Evolutionary conservation across 208 protist species (phyloP).

Genomic region (Leishmania braziliensis): DNA sequence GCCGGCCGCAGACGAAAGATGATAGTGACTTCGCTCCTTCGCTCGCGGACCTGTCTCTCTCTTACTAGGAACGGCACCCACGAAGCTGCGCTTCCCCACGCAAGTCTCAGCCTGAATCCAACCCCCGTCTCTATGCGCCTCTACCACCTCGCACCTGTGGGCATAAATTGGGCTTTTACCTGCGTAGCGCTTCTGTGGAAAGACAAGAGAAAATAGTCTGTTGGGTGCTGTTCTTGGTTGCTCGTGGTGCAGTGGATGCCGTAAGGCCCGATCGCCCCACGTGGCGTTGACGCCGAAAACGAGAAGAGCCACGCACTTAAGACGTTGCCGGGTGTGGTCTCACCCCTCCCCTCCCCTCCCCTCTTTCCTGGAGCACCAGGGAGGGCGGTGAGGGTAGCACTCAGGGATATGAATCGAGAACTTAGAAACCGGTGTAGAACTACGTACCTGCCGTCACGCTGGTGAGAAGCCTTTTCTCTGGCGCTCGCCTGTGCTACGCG

Average conservation of each 20-base stretch:
- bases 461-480: not conserved
- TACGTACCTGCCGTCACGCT: not conserved
- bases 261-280: not conserved
- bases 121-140: not conserved
- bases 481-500: not conserved
- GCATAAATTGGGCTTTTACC: not conserved
- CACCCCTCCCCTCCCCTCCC: not conserved
- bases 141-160: not conserved
- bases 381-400: not conserved
- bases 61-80: not conserved
- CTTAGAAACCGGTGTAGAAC: not conserved
- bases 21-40: not conserved
- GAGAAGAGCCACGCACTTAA: not conserved
- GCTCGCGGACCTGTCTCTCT: not conserved
- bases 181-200: not conserved
- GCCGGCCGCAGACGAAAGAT: conserved; percentile 1
- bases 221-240: not conserved
- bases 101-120: not conserved
- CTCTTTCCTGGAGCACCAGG: not conserved
- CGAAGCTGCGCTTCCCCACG: not conserved
- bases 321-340: not conserved
- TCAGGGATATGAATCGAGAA: not conserved
- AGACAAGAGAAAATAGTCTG: not conserved
- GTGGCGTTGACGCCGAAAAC: not conserved
- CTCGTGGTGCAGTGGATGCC: not conserved